phyloP scores from a whole-genome alignment of 2,329 filamentous ascomycete species.

The Tolypocladium tundrense region DNA sequence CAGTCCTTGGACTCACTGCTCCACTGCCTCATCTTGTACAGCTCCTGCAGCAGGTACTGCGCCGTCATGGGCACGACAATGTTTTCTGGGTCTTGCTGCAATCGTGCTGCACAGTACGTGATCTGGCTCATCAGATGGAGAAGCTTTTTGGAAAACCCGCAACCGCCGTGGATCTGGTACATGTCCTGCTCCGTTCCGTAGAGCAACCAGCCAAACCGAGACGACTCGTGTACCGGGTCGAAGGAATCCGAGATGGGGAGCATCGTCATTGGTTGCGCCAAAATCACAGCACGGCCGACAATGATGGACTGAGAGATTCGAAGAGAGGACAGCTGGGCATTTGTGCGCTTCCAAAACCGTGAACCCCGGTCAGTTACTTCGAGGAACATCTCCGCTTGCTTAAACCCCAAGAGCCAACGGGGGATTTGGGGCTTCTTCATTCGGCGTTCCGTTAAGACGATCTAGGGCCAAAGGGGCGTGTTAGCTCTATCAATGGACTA shows the following conservation, averaged over 20 bases:
- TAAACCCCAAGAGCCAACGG: slow-evolving; percentile 27
- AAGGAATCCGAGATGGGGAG: slow-evolving; percentile 17
- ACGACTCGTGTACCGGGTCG: slow-evolving; percentile 16
- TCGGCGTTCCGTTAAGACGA: slow-evolving; percentile 26
- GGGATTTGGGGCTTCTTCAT: slow-evolving; percentile 19
- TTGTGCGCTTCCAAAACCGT: slow-evolving; percentile 23
- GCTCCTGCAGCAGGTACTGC: slow-evolving; percentile 14
- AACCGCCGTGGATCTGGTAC: slow-evolving; percentile 29
- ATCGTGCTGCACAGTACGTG: slow-evolving; percentile 23
- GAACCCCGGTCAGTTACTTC: slow-evolving; percentile 23
- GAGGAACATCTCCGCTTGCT: slow-evolving; percentile 22
- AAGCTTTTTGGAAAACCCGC: slow-evolving; percentile 29
- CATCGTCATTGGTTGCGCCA: slow-evolving; percentile 27
- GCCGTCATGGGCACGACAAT: slow-evolving; percentile 20
- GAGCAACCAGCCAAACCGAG: slow-evolving; percentile 27
- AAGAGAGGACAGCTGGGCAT: slow-evolving; percentile 22
- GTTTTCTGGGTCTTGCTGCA: slow-evolving; percentile 21
- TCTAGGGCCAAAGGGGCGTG: slow-evolving; percentile 8
- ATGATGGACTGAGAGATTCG: slow-evolving; percentile 28
- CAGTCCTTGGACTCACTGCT: slow-evolving; percentile 17
- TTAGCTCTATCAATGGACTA: neutral
- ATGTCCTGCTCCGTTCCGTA: slow-evolving; percentile 24
- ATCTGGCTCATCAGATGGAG: slow-evolving; percentile 26
- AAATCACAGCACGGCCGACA: slow-evolving; percentile 26
- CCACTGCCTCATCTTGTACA: slow-evolving; percentile 24